These are phyloP conservation scores for Cardamine occulta DNA, from an alignment of 345 rosid species.

Conservation along the genomic window DNA sequence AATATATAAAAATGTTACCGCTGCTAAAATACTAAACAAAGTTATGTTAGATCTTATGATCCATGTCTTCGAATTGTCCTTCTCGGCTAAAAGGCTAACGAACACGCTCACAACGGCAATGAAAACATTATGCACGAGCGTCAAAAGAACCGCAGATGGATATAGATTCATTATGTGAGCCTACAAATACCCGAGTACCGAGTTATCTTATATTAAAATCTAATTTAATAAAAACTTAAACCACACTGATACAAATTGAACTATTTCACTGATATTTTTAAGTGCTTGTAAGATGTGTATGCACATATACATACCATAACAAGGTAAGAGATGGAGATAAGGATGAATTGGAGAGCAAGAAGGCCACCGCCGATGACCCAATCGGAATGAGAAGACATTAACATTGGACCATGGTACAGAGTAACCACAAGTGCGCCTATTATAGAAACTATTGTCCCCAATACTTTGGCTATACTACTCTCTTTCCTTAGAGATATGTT, in stretches of 20 bases:
- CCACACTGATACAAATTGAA: neutral
- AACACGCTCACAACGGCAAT: constrained; percentile 57
- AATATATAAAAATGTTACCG: constrained; percentile 10
- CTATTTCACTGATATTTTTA: neutral
- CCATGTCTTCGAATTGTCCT: constrained; percentile 64
- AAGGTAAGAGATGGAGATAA: constrained; percentile 44
- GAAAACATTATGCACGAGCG: constrained; percentile 64
- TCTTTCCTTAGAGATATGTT: constrained; percentile 40
- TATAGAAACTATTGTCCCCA: constrained; percentile 52
- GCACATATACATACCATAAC: constrained; percentile 41
- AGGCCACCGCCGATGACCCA: constrained; percentile 55
- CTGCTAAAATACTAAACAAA: constrained; percentile 46
- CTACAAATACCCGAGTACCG: constrained; percentile 42
- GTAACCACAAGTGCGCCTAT: constrained; percentile 49
- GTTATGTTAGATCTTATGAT: constrained; percentile 51
- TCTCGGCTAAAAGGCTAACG: constrained; percentile 55
- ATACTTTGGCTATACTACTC: constrained; percentile 50
- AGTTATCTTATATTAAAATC: neutral
- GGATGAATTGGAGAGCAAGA: constrained; percentile 40
- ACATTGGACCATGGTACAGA: constrained; percentile 52
- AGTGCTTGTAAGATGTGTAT: neutral
- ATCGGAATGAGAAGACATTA: constrained; percentile 35
- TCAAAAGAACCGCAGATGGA: constrained; percentile 70
- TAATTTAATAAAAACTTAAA: neutral
- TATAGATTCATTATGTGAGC: constrained; percentile 73